Conservation (phyloP, 2,329 filamentous ascomycete genomes). For the Ceratocystis variospora region DNA sequence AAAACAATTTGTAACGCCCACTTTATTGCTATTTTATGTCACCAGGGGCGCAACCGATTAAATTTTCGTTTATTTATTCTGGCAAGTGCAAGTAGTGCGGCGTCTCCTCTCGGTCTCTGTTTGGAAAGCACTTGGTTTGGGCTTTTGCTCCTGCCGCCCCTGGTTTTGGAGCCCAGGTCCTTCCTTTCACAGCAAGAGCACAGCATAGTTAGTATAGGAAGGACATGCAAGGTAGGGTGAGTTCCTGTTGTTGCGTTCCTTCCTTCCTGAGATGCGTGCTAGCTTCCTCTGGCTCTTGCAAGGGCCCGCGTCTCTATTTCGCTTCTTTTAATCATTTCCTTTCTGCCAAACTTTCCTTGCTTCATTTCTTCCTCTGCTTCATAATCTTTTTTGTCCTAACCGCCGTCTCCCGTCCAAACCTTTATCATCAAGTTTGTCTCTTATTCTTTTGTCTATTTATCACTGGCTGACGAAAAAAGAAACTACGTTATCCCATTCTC, state of each 20-base stretch:
- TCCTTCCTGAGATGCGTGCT: neutral
- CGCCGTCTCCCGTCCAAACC: neutral
- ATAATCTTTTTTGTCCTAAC: neutral
- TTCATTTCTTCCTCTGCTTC: neutral
- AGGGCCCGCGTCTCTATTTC: conserved; percentile 13
- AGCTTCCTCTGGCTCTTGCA: neutral
- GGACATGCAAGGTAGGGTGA: neutral
- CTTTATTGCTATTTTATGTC: neutral
- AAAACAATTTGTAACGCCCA: too few species aligned
- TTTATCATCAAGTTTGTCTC: neutral
- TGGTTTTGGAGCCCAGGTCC: conserved; percentile 12
- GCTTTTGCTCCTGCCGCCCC: conserved; percentile 15
- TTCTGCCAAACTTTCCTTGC: conserved; percentile 15
- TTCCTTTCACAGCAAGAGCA: neutral
- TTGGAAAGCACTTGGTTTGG: conserved; percentile 6
- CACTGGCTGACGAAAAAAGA: conserved; percentile 16
- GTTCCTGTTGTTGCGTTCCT: neutral
- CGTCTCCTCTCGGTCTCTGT: neutral
- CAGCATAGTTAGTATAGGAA: too few species aligned
- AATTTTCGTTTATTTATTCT: too few species aligned
- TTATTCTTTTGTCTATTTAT: conserved; percentile 13
- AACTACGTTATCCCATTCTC: neutral
- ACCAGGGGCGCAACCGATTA: too few species aligned
- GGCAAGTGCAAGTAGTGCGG: neutral
- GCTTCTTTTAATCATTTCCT: conserved; percentile 19